A percentile compares a stretch with the other conserved stretches of the same genome.
phyloP scores from a whole-genome alignment of 768 basidiomycete genomes.

The Trametes gibbosa region DNA sequence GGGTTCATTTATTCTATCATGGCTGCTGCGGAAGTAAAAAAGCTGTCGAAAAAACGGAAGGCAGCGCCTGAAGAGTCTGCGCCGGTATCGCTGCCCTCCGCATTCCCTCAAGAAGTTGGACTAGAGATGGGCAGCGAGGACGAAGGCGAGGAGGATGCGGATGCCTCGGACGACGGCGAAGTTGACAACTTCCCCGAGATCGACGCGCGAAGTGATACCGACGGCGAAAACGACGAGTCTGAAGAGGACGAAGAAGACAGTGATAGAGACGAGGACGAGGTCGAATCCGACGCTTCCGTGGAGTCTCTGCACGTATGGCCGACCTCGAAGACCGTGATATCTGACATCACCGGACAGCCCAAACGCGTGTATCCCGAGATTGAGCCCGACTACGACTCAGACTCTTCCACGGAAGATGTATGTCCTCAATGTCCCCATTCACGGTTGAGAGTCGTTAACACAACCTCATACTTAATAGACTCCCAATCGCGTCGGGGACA shows the following conservation, averaged over 20 bases:
- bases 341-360: conserved; percentile 78
- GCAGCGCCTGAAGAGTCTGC: conserved; percentile 42
- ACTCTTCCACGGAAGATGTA: conserved; percentile 91
- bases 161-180: conserved; percentile 34
- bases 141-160: conserved; percentile 58
- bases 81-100: conserved; percentile 23
- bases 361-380: conserved; percentile 87
- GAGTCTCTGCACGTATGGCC: conserved; percentile 58
- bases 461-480: conserved; percentile 47
- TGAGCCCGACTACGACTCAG: conserved; percentile 87
- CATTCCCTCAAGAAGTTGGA: conserved; percentile 41
- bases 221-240: conserved; percentile 33
- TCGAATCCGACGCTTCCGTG: conserved; percentile 34
- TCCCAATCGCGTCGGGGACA: conserved; percentile 91
- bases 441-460: conserved; percentile 13
- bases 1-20: conserved; percentile 23
- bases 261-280: conserved; percentile 35
- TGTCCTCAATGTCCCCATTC: conserved; percentile 28
- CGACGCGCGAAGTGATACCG: conserved; percentile 29
- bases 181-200: conserved; percentile 31
- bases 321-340: conserved; percentile 65
- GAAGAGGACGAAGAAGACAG: conserved; percentile 36
- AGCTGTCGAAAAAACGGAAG: conserved; percentile 57
- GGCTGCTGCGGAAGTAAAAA: conserved; percentile 34
- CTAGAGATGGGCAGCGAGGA: conserved; percentile 79